Percentiles rank a stretch among this genome's conserved stretches.
phyloP scores from a whole-genome alignment of 495 filamentous ascomycete genomes.

The Aspergillus nidulans region DNA sequence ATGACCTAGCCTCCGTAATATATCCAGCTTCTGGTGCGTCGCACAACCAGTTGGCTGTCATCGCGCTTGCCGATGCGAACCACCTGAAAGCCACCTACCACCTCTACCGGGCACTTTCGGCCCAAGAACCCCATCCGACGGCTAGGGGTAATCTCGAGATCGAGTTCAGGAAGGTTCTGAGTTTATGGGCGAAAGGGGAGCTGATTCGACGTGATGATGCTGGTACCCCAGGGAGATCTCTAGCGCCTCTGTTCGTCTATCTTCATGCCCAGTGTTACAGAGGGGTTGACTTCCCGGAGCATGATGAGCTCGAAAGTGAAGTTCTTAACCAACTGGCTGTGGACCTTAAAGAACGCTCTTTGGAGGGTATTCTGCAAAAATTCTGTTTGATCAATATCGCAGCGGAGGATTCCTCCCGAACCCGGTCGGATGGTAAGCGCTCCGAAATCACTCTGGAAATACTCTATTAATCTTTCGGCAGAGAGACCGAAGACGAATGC shows the following conservation, averaged over 20 bases:
- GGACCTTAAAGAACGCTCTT: conserved; percentile 64
- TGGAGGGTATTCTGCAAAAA: conserved; percentile 66
- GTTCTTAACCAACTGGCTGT: conserved; percentile 72
- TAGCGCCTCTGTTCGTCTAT: conserved; percentile 79
- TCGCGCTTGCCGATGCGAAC: conserved; percentile 68
- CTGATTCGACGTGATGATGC: conserved; percentile 51
- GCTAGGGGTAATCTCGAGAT: conserved; percentile 72
- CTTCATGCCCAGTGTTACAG: conserved; percentile 81
- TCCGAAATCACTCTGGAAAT: not conserved
- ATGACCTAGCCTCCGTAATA: conserved; percentile 73
- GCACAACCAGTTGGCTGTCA: conserved; percentile 85
- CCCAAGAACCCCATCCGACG: conserved; percentile 65
- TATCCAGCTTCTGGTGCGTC: conserved; percentile 73
- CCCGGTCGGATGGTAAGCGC: conserved; percentile 56
- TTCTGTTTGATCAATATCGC: conserved; percentile 83
- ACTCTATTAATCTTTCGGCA: conserved; percentile 25
- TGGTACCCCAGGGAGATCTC: conserved; percentile 45
- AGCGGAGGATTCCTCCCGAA: conserved; percentile 66
- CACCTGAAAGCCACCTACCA: conserved; percentile 84
- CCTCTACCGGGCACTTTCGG: conserved; percentile 75
- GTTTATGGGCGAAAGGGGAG: conserved; percentile 56
- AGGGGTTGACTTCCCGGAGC: conserved; percentile 63
- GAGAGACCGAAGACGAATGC: conserved; percentile 46
- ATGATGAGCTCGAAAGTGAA: conserved; percentile 82
- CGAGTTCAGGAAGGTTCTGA: conserved; percentile 70